Evolutionary conservation across 2,329 filamentous ascomycete species (phyloP), one percentile per base, ranked within the genome.

Genomic region (Rhytidhysteron rufulum): DNA sequence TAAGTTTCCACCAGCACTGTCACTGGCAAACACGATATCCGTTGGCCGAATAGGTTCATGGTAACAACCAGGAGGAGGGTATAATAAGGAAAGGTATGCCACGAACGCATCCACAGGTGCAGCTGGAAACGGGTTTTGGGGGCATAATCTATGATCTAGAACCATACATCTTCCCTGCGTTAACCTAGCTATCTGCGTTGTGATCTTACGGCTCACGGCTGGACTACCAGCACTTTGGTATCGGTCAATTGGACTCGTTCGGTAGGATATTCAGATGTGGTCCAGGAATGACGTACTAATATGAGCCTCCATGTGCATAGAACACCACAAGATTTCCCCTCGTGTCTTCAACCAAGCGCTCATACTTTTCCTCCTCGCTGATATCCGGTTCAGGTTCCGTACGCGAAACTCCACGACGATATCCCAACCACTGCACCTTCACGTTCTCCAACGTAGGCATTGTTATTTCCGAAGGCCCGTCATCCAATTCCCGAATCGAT

Each of bases 1-100:
- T 22, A 89, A 73, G 50, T 86, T 85, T 2, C 83, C 86, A 11
- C 86, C 86, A 7, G 86, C 85, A 49, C 78, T 82, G 53, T 89
- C 85, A 27, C 86, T 85, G 4, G 77, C 73, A 49, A 89, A 67
- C 9, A 87, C 79, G 30, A 89, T 80, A 42, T 86, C 69, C 31
- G 74, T 67, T 1, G 85, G 70, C 13, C 69, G 63, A 4, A 88
- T 77, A 2, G 85, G 67, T 18, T 75, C 69, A 57, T 89, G 85
- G 40, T 79, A 73, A 0, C 83, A 76, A 16, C 74, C 81, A 0
- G 76, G 69, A 0, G 82, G 80, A 9, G 86, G 86, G 53, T 86
- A 84, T 3, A 90, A 70, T 19, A 88, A 70, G 1, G 77, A 78
- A 32, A 89, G 70, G 54, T 89, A 89, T 1, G 82, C 79, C 30